Evolutionary conservation across 768 basidiomycete genomes (phyloP), one percentile per base, ranked within the genome.

Genomic region (Tricholoma hemisulphureum): DNA sequence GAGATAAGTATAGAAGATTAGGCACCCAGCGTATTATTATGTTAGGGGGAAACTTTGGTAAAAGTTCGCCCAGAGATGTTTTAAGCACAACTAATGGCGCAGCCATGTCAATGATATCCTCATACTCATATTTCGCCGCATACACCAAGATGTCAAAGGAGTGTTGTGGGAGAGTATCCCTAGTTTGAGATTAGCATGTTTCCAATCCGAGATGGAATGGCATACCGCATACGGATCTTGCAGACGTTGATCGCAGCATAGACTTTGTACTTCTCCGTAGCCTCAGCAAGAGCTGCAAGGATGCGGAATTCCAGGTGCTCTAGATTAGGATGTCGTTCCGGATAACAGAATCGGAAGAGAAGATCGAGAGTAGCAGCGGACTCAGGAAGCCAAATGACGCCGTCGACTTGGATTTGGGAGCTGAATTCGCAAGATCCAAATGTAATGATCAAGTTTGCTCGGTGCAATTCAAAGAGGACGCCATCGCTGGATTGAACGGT

Each of bases 331-430:
- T 63, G 61, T 5, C 51, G 56, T 24, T 21, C 29, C n/a, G 53
- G 58, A 32, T 59, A 55, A 51, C 59, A 58, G 48, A 43, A 63
- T 18, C 31, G 46, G 4, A 60, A 51, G 1, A 63, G 51, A 4
- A 62, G 58, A 4, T 23, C 10, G 16, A 62, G 49, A 16, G 55
- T 46, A 7, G 32, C 43, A 14, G 31, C 23, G 9, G 29, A 29
- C 23, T 62, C 58, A 2, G 51, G 10, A 23, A 34, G 29, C 16
- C 14, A 1, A 13, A 52, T 18, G 8, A 34, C 4, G 10, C 10
- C 31, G 51, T 23, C 11, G 3, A 23, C 24, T 48, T 48, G 45
- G 5, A n/a, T 1, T 3, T 21, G 10, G 20, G 10, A 11, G 26
- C 23, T 6, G 7, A 14, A 16, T 48, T 48, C 45, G 14, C 24